Evolutionary conservation across 2,329 filamentous ascomycete species (phyloP).

Genomic region (Neoscytalidium dimidiatum): DNA sequence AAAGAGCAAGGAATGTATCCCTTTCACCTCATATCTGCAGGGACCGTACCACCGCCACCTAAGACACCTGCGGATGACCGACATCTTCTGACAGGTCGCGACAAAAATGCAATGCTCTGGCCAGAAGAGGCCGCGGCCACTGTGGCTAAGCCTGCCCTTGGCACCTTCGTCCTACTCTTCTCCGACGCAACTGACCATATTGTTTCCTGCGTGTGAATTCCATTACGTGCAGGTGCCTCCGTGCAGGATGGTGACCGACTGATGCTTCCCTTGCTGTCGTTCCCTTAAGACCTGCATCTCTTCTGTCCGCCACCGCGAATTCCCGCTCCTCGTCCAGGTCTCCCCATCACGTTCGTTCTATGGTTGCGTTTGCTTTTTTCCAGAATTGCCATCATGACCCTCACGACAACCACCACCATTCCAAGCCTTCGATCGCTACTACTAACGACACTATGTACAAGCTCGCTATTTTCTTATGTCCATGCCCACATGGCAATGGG

Average conservation of each 20-base stretch:
- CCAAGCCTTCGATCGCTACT: slow-evolving; percentile 11
- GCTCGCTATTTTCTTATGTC: background rate
- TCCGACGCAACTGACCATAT: background rate
- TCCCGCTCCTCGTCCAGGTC: background rate
- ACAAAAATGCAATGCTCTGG: slow-evolving; percentile 9
- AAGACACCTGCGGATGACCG: slow-evolving; percentile 2
- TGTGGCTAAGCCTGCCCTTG: slow-evolving; percentile 8
- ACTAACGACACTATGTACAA: slow-evolving; percentile 8
- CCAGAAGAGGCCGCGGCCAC: slow-evolving; percentile 7
- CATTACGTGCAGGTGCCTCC: background rate
- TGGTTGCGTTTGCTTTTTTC: slow-evolving; percentile 1
- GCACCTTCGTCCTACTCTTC: slow-evolving; percentile 13
- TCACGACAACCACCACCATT: background rate
- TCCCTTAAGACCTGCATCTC: slow-evolving; percentile 17
- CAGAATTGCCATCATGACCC: slow-evolving; percentile 3
- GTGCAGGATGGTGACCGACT: slow-evolving; percentile 1
- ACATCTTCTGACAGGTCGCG: background rate
- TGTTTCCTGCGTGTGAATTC: slow-evolving; percentile 15
- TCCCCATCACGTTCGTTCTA: slow-evolving; percentile 16
- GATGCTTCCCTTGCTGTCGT: slow-evolving; percentile 11
- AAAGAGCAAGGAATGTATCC: slow-evolving; percentile 17
- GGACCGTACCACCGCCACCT: slow-evolving; percentile 15
- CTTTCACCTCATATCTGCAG: slow-evolving; percentile 13
- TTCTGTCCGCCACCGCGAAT: background rate
- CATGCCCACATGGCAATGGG: slow-evolving; percentile 58